Evolutionary conservation across 2,329 filamentous ascomycete species (phyloP).

Genomic region (Neonectria hederae): DNA sequence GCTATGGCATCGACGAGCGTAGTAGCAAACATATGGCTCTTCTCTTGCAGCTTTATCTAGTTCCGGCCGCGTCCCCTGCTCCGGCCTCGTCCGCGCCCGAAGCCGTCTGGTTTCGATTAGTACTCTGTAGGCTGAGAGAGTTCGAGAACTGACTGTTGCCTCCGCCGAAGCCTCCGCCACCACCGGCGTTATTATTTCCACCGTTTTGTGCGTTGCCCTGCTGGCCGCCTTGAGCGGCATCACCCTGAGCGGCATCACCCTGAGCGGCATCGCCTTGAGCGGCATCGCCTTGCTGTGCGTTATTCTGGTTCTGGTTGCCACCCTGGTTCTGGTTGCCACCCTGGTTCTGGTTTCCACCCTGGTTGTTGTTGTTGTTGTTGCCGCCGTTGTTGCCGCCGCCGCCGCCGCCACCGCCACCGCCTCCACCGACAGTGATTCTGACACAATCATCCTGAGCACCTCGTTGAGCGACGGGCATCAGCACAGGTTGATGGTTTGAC

Average conservation of each 20-base stretch:
- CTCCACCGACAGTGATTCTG: constrained; percentile 63
- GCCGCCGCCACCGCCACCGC: constrained; percentile 29
- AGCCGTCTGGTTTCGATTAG: constrained; percentile 10
- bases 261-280: no score
- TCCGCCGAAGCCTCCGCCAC: background rate
- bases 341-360: constrained; percentile 25
- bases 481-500: constrained; percentile 72
- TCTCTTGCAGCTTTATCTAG: background rate
- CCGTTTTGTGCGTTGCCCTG: constrained; percentile 3
- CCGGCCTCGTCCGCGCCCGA: background rate
- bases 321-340: constrained; percentile 14
- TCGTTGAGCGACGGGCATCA: constrained; percentile 74
- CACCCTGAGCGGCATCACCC: constrained; percentile 11
- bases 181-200: background rate
- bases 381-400: constrained; percentile 26
- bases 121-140: background rate
- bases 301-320: constrained; percentile 21
- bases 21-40: background rate
- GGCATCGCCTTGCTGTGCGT: background rate
- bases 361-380: constrained; percentile 19
- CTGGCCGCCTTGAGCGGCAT: constrained; percentile 20
- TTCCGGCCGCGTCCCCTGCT: constrained; percentile 2
- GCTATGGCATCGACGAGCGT: background rate
- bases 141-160: constrained; percentile 4
- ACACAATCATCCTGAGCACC: constrained; percentile 73